These are phyloP conservation scores for Austroboletus olivaceoglutinosus DNA, from an alignment of 1,284 basidiomycete species.

Conservation along the genomic window DNA sequence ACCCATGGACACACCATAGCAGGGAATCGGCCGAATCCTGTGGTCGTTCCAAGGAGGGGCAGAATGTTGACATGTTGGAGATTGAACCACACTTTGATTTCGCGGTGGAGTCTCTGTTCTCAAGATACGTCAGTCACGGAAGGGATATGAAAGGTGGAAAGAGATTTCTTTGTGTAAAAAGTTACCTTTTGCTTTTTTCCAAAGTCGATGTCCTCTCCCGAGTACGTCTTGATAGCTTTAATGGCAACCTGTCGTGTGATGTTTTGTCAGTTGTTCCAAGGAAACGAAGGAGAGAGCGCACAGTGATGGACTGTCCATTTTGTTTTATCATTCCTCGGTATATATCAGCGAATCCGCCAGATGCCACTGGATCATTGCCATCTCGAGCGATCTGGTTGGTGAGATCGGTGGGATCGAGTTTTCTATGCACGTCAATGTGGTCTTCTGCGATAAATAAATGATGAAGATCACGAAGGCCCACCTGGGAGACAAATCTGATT, in stretches of 20 bases:
- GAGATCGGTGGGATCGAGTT: background rate
- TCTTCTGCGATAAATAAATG: no score
- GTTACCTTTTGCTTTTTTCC: conserved; percentile 12
- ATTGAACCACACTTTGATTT: conserved; percentile 20
- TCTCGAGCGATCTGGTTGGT: conserved; percentile 7
- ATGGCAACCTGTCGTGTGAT: conserved; percentile 13
- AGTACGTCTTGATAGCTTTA: conserved; percentile 16
- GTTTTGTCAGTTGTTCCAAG: no score
- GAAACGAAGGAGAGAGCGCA: no score
- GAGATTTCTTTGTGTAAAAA: no score
- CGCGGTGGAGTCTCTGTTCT: conserved; percentile 1
- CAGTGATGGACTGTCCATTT: conserved; percentile 4
- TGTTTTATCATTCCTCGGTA: background rate
- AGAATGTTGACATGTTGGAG: conserved; percentile 21
- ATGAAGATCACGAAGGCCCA: no score
- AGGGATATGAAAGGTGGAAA: no score
- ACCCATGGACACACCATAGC: conserved; percentile 27
- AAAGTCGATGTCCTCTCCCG: conserved; percentile 9
- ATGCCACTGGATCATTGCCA: background rate
- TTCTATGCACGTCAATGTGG: no score
- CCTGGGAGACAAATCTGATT: no score
- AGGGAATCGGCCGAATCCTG: conserved; percentile 21
- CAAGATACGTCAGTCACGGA: conserved; percentile 9
- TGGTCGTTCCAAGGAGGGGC: conserved; percentile 19
- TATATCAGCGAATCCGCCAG: no score